Conservation (phyloP, 2,329 filamentous ascomycete genomes). For the Pseudocercospora pini-densiflorae region DNA sequence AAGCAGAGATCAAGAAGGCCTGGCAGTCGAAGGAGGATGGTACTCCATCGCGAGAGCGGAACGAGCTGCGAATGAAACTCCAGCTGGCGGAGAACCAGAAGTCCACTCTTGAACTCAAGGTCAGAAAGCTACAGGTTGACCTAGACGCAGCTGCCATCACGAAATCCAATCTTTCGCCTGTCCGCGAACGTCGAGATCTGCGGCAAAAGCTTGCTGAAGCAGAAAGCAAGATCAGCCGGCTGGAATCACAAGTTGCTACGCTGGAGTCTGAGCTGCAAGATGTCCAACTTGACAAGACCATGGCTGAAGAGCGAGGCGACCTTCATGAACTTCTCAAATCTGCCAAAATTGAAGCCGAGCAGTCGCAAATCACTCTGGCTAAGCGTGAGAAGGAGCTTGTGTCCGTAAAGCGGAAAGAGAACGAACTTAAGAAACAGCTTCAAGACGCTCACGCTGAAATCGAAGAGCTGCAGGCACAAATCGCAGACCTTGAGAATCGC, state of each 20-base stretch:
- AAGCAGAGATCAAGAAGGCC: conserved; percentile 40
- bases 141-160: conserved; percentile 37
- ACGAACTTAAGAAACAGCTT: conserved; percentile 67
- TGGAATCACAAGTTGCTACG: conserved; percentile 61
- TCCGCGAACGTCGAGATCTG: conserved; percentile 41
- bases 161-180: conserved; percentile 36
- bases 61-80: conserved; percentile 40
- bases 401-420: conserved; percentile 60
- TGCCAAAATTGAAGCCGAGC: conserved; percentile 58
- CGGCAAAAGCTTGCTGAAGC: conserved; percentile 41
- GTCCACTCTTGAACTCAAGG: conserved; percentile 39
- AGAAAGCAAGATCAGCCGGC: conserved; percentile 40
- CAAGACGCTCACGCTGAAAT: conserved; percentile 56
- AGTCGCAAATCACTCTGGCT: conserved; percentile 71
- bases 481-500: conserved; percentile 47
- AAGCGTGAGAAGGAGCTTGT: conserved; percentile 71
- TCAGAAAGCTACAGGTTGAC: conserved; percentile 43
- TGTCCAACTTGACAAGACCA: conserved; percentile 56
- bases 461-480: conserved; percentile 60
- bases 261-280: conserved; percentile 63
- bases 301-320: conserved; percentile 61
- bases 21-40: conserved; percentile 44
- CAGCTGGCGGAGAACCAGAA: conserved; percentile 38
- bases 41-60: conserved; percentile 42
- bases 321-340: conserved; percentile 65